Conservation (phyloP, 2,329 filamentous ascomycete genomes). For the Decorospora gaudefroyi region DNA sequence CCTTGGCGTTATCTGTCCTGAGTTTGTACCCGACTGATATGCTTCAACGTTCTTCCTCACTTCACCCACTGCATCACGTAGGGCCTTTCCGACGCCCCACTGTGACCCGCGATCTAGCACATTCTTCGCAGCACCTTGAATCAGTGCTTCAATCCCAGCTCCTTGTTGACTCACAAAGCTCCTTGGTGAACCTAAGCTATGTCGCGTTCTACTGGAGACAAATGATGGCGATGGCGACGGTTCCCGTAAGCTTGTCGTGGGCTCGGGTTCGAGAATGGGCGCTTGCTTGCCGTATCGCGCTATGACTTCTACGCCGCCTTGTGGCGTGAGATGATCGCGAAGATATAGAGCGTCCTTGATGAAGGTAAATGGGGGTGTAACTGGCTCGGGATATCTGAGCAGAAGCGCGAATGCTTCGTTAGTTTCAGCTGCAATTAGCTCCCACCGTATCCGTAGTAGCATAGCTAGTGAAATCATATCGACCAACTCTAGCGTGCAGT, state of each 20-base stretch:
- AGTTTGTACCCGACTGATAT: constrained; percentile 54
- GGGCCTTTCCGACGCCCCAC: constrained; percentile 77
- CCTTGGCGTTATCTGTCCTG: constrained; percentile 40
- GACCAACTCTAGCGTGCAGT: constrained; percentile 76
- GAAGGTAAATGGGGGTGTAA: constrained; percentile 74
- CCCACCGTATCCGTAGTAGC: constrained; percentile 89
- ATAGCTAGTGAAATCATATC: constrained; percentile 93
- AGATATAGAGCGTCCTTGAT: constrained; percentile 84
- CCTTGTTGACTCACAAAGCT: constrained; percentile 38
- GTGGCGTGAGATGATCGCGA: constrained; percentile 63
- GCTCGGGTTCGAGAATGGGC: constrained; percentile 35
- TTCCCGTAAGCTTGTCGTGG: constrained; percentile 34
- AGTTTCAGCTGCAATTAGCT: constrained; percentile 84
- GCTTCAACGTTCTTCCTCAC: constrained; percentile 75
- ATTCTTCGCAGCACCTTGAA: constrained; percentile 76
- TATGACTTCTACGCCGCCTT: constrained; percentile 68
- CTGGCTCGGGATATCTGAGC: constrained; percentile 75
- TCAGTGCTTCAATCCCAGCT: constrained; percentile 65
- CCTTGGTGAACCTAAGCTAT: constrained; percentile 36
- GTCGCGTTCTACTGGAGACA: constrained; percentile 31
- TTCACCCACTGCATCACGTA: constrained; percentile 80
- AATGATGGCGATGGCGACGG: constrained; percentile 35
- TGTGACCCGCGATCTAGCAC: constrained; percentile 74
- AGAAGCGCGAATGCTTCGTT: constrained; percentile 80
- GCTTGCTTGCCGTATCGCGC: constrained; percentile 67